A percentile compares a stretch with the other conserved stretches of the same genome.
phyloP scores from a whole-genome alignment of 441 rosid species.

The Aquilaria agallochum region DNA sequence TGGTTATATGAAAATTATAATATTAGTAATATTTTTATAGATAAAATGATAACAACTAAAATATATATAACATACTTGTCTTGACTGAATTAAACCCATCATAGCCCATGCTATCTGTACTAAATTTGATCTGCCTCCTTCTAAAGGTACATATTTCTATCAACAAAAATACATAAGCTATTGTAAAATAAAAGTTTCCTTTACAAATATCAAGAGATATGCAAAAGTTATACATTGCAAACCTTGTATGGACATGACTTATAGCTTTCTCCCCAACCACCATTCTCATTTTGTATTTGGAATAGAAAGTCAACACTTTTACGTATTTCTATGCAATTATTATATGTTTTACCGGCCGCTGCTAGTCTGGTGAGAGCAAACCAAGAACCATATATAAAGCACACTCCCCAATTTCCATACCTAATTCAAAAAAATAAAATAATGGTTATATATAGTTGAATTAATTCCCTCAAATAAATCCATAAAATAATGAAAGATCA shows the following conservation, averaged over 20 bases:
- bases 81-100: conserved; percentile 57
- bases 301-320: conserved; percentile 63
- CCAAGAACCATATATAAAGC: conserved; percentile 71
- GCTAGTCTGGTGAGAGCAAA: conserved; percentile 57
- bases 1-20: conserved; percentile 1
- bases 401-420: conserved; percentile 81
- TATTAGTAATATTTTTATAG: too few species aligned
- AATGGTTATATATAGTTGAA: background rate
- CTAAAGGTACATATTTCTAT: conserved; percentile 57
- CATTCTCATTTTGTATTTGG: conserved; percentile 34
- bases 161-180: background rate
- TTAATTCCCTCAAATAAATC: background rate
- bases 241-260: conserved; percentile 70
- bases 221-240: background rate
- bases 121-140: conserved; percentile 53
- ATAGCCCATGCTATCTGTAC: conserved; percentile 74
- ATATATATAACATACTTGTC: conserved; percentile 38
- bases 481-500: background rate
- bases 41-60: too few species aligned
- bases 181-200: background rate
- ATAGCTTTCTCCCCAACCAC: conserved; percentile 89
- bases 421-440: conserved; percentile 9
- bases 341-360: conserved; percentile 58
- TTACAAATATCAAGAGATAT: background rate
- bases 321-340: conserved; percentile 38